Evolutionary conservation across 2,329 filamentous ascomycete genomes (phyloP), one percentile per base, ranked within the genome.

Genomic region (Hypomyces rosellus): DNA sequence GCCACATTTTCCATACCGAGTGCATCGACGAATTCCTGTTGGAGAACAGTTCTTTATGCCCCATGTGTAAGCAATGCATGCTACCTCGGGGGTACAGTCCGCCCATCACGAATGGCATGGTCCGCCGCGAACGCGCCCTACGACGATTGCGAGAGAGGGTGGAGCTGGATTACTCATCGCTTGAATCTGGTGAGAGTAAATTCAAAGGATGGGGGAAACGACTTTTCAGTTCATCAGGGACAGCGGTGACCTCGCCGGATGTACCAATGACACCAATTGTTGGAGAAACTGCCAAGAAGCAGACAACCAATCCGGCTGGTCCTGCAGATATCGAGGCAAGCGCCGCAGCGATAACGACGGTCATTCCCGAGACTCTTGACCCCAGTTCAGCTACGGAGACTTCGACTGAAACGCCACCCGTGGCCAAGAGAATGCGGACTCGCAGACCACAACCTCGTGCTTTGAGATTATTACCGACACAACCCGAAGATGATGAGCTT

Each of bases 1-100:
- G 86, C 1, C 93, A 99, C 65, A 92, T 97, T 50, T 99, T 91
- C 67, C 92, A 99, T 58, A 86, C 88, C 0, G 85, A 88, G 56
- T 99, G 93, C 62, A 91, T 97, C 56, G 91, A 97, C 62, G 80
- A 84, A 18, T 96, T 93, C 60, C 74, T 97, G 12, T 76, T 78
- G 40, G 77, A 83, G 49, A 85, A 86, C 63, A 95, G 88, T 63
- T 95, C 88, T 15, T 75, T 96, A 2, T 99, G 93, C 62, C 92
- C 93, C 1, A 74, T 95, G 59, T 99, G 93, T 74, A 96, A 96
- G 66, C 81, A 85, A 54, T 88, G 81, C 45, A 88, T 91, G 61
- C 70, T 96, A 1, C 90, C 91, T 6, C 61, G 65, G 59, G 71
- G 88, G 0, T 81, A 81, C 60, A 84, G 81, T 50, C 84, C 85